Percentiles rank a stretch among this genome's conserved stretches.
Conservation (phyloP, 768 basidiomycete genomes). For the Calocera cornea region DNA sequence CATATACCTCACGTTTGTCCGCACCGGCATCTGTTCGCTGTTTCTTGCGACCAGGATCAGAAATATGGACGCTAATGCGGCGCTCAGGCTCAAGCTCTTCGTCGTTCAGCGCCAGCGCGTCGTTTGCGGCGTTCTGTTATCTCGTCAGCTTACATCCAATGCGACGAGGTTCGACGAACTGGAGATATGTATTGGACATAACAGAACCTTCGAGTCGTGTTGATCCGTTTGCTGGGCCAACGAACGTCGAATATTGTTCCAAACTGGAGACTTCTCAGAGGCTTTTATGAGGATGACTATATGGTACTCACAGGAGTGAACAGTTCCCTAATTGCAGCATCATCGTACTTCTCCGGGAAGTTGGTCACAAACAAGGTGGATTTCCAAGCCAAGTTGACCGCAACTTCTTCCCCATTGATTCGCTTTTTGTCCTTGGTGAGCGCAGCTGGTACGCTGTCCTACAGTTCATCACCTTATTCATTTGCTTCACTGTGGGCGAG, state of each 20-base stretch:
- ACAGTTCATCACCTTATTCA: slow-evolving; percentile 7
- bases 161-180: slow-evolving; percentile 33
- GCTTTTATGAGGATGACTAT: not conserved
- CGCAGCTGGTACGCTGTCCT: slow-evolving; percentile 75
- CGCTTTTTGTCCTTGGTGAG: slow-evolving; percentile 92
- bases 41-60: slow-evolving; percentile 80
- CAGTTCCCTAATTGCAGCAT: slow-evolving; percentile 54
- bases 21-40: slow-evolving; percentile 80
- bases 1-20: slow-evolving; percentile 71
- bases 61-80: slow-evolving; percentile 63
- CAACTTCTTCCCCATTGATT: slow-evolving; percentile 57
- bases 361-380: slow-evolving; percentile 94
- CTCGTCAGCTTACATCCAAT: slow-evolving; percentile 23
- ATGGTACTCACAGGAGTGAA: slow-evolving; percentile 53
- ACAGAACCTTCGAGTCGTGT: slow-evolving; percentile 77
- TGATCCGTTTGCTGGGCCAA: slow-evolving; percentile 98
- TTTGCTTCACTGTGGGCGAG: not conserved
- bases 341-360: slow-evolving; percentile 77
- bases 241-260: slow-evolving; percentile 87
- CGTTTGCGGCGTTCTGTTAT: slow-evolving; percentile 40
- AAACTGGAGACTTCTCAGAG: slow-evolving; percentile 38
- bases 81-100: slow-evolving; percentile 57
- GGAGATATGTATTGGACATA: slow-evolving; percentile 85
- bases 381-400: slow-evolving; percentile 83
- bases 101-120: slow-evolving; percentile 67